These are phyloP conservation scores for Aureobasidium vineae DNA, from an alignment of 2,329 filamentous ascomycete genomes.

Conservation along the genomic window DNA sequence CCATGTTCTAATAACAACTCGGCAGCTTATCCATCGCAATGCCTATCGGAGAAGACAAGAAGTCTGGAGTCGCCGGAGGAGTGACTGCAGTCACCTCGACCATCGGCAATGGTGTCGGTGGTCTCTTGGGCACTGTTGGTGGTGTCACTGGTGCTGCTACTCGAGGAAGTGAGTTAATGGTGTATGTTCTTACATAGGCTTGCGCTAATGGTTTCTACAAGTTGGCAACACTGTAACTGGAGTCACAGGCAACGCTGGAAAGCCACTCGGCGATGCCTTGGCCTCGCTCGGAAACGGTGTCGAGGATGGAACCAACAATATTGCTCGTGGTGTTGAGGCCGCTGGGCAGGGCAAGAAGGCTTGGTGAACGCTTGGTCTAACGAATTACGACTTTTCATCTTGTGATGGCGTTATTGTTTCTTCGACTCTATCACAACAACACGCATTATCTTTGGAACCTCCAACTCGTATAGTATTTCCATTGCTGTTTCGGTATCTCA, in stretches of 20 bases:
- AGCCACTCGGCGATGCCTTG: constrained; percentile 45
- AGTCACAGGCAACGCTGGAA: constrained; percentile 44
- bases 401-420: no score
- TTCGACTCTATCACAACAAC: not conserved
- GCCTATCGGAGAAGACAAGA: constrained; percentile 33
- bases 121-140: constrained; percentile 53
- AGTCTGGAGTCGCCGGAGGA: constrained; percentile 50
- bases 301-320: constrained; percentile 45
- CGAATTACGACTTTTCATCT: not conserved
- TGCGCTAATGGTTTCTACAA: not conserved
- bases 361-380: constrained; percentile 23
- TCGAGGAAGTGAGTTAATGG: constrained; percentile 34
- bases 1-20: not conserved
- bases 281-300: constrained; percentile 46
- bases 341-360: constrained; percentile 48
- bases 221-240: constrained; percentile 49
- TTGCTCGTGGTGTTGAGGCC: constrained; percentile 48
- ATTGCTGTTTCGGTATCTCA: not conserved
- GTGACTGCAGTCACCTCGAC: constrained; percentile 57
- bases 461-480: no score
- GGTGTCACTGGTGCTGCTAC: constrained; percentile 52
- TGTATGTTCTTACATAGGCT: not conserved
- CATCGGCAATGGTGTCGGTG: constrained; percentile 56
- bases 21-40: not conserved
- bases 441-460: no score